Conservation (phyloP, 257 asterid genomes). For the Nicotiana otophora region DNA sequence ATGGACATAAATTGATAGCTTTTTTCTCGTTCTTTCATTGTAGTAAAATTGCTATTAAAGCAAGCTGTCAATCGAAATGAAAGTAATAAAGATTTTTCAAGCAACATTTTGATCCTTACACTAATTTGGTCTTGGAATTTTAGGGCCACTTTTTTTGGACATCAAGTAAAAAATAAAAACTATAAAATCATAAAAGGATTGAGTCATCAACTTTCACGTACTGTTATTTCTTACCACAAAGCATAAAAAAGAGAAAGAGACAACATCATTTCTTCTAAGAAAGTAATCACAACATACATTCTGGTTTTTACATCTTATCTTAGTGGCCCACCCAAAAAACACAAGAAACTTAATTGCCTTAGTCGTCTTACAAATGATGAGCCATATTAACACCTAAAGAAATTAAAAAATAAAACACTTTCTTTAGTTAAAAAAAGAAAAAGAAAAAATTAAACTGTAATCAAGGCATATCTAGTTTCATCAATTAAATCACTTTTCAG, state of each 20-base stretch:
- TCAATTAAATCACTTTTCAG: not conserved
- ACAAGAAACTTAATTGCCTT: conserved; percentile 22
- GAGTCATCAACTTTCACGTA: not conserved
- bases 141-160: not conserved
- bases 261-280: conserved; percentile 32
- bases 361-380: conserved; percentile 29
- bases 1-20: not conserved
- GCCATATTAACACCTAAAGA: conserved; percentile 9
- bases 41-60: not conserved
- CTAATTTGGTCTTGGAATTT: conserved; percentile 10
- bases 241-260: conserved; percentile 15
- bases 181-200: not conserved
- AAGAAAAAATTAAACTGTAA: not conserved
- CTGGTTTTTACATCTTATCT: conserved; percentile 19
- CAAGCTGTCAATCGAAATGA: conserved; percentile 1
- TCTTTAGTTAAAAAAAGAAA: not conserved
- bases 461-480: conserved; percentile 1
- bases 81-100: not conserved
- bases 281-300: conserved; percentile 23
- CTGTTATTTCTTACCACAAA: conserved; percentile 11
- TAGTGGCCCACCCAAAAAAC: conserved; percentile 22
- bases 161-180: not conserved
- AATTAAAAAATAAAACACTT: not conserved
- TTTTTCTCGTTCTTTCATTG: not conserved
- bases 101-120: not conserved